Evolutionary conservation across 2,329 filamentous ascomycete species (phyloP).

Genomic region (Colletotrichum endophyticum): DNA sequence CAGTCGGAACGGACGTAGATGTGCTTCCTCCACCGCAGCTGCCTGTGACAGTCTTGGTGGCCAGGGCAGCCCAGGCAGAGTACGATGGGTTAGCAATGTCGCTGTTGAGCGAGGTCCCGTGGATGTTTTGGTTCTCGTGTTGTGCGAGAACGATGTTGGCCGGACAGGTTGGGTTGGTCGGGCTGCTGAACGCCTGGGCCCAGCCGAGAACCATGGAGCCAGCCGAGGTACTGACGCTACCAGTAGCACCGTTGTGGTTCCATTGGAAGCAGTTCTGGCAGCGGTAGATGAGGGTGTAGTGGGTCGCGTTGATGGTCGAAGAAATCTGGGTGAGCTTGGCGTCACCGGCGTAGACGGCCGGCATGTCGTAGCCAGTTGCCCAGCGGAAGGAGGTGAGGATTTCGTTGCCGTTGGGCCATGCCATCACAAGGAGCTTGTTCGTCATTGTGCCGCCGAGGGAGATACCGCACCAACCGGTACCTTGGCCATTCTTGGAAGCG

Average conservation of each 20-base stretch:
- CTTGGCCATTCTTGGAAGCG: constrained; percentile 45
- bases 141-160: constrained; percentile 51
- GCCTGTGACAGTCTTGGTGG: constrained; percentile 43
- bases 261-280: constrained; percentile 64
- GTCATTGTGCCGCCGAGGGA: constrained; percentile 63
- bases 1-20: constrained; percentile 27
- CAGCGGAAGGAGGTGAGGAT: constrained; percentile 64
- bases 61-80: constrained; percentile 46
- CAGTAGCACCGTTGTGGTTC: constrained; percentile 51
- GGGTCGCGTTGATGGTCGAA: constrained; percentile 59
- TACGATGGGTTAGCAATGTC: constrained; percentile 45
- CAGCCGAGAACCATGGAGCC: constrained; percentile 58
- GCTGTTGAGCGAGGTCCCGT: constrained; percentile 46
- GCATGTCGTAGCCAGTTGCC: constrained; percentile 62
- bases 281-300: constrained; percentile 69
- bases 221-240: constrained; percentile 47
- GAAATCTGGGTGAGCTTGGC: constrained; percentile 67
- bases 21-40: constrained; percentile 35
- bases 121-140: constrained; percentile 59
- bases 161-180: constrained; percentile 45
- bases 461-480: constrained; percentile 63
- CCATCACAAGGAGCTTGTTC: constrained; percentile 60
- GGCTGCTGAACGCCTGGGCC: constrained; percentile 53
- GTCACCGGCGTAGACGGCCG: constrained; percentile 64
- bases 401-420: constrained; percentile 58